These are phyloP conservation scores for Lentinula edodes DNA, from an alignment of 768 basidiomycete species.

Conservation along the genomic window DNA sequence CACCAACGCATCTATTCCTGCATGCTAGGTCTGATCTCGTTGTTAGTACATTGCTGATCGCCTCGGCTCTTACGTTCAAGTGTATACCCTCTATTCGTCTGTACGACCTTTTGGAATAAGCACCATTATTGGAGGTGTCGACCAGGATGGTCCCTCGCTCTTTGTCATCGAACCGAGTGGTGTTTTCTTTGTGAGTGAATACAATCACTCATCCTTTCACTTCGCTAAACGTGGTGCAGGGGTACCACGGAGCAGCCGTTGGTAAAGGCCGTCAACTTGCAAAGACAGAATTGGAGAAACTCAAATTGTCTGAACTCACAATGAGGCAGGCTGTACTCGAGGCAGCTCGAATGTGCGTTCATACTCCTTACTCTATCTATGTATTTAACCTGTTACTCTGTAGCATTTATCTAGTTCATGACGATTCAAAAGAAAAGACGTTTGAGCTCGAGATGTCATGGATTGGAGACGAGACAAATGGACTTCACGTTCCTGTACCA, in stretches of 20 bases:
- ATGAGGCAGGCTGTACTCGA: slow-evolving; percentile 84
- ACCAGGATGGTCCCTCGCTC: slow-evolving; percentile 81
- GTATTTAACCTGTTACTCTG: neutral
- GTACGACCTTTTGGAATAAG: slow-evolving; percentile 97
- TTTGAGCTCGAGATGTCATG: slow-evolving; percentile 98
- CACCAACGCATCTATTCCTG: neutral
- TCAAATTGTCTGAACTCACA: slow-evolving; percentile 77
- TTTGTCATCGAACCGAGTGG: slow-evolving; percentile 96
- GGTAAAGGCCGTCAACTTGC: slow-evolving; percentile 98
- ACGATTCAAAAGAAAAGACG: slow-evolving; percentile 96
- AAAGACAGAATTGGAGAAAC: slow-evolving; percentile 97
- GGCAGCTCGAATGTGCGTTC: slow-evolving; percentile 87
- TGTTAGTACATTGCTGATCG: slow-evolving; percentile 56
- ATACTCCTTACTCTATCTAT: neutral
- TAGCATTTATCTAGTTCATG: slow-evolving; percentile 96
- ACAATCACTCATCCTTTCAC: neutral
- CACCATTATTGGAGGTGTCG: slow-evolving; percentile 84
- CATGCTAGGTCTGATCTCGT: neutral
- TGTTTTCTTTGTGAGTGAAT: slow-evolving; percentile 68
- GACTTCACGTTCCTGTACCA: slow-evolving; percentile 79
- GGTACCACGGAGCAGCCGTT: slow-evolving; percentile 93
- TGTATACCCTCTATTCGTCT: slow-evolving; percentile 96
- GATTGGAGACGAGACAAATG: slow-evolving; percentile 83
- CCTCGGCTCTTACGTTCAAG: slow-evolving; percentile 85
- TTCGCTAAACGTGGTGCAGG: slow-evolving; percentile 38